These are phyloP conservation scores for Penicillium canescens DNA, from an alignment of 495 filamentous ascomycete species.

Conservation along the genomic window DNA sequence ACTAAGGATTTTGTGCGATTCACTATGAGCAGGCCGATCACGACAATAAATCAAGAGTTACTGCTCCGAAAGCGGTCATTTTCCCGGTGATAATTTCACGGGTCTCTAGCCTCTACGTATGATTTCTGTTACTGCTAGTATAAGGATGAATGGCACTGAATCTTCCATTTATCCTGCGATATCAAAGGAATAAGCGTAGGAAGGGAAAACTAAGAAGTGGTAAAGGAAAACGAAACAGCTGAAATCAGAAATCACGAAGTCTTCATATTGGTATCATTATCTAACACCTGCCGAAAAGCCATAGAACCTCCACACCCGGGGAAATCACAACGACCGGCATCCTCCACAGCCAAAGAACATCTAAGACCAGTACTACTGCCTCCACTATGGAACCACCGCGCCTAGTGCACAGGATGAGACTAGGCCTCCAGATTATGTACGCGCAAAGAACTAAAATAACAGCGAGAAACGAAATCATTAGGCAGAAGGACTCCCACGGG, in stretches of 20 bases:
- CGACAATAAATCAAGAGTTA: no score
- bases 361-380: not conserved
- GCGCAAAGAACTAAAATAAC: conserved; percentile 34
- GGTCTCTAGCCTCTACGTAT: no score
- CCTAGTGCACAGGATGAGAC: conserved; percentile 27
- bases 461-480: conserved; percentile 23
- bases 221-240: not conserved
- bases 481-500: conserved; percentile 43
- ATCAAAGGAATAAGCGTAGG: not conserved
- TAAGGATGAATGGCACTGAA: no score
- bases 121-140: no score
- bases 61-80: no score
- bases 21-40: no score
- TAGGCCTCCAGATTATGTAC: conserved; percentile 38
- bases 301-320: conserved; percentile 8
- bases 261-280: conserved; percentile 38
- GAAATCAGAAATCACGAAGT: conserved; percentile 3
- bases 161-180: no score
- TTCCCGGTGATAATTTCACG: no score
- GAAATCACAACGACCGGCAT: conserved; percentile 12
- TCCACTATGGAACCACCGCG: conserved; percentile 29
- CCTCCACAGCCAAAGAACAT: not conserved
- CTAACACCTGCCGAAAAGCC: conserved; percentile 30
- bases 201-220: no score
- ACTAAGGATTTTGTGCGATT: no score